A percentile compares a stretch with the other conserved stretches of the same genome.
phyloP scores from a whole-genome alignment of 78 protist genomes.

The Corallochytrium limacisporum region DNA sequence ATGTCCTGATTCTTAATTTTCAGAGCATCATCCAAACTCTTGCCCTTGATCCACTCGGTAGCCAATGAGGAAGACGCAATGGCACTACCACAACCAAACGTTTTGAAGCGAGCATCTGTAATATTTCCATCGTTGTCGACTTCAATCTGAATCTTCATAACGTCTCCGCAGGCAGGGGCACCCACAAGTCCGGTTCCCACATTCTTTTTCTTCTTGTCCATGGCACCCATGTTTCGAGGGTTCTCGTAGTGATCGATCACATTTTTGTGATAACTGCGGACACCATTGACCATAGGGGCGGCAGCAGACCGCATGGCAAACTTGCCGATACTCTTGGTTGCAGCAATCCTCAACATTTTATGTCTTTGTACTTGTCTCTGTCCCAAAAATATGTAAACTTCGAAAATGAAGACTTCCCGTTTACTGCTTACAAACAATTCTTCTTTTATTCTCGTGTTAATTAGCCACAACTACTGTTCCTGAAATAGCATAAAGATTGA shows the following conservation, averaged over 20 bases:
- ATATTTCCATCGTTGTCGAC: conserved; percentile 59
- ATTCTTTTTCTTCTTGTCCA: conserved; percentile 53
- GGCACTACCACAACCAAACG: conserved; percentile 98
- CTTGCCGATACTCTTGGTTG: too few relatives aligned
- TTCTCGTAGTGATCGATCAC: conserved; percentile 90
- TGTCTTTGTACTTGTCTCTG: too few relatives aligned
- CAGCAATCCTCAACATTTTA: too few relatives aligned
- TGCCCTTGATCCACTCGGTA: conserved; percentile 78
- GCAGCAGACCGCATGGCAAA: too few relatives aligned
- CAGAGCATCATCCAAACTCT: conserved; percentile 64
- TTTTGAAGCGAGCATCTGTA: conserved; percentile 67
- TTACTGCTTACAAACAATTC: too few relatives aligned
- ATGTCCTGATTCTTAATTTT: conserved; percentile 76
- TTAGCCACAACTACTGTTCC: too few relatives aligned
- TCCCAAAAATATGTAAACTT: too few relatives aligned
- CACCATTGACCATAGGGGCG: too few relatives aligned
- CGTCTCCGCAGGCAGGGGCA: conserved; percentile 94
- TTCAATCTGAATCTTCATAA: conserved; percentile 78
- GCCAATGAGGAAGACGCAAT: conserved; percentile 68
- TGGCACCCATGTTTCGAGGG: conserved; percentile 88
- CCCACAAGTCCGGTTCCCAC: conserved; percentile 84
- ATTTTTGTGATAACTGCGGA: too few relatives aligned
- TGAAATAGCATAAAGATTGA: too few relatives aligned
- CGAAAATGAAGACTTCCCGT: too few relatives aligned
- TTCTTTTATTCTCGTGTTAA: too few relatives aligned